Base-by-base conservation (phyloP, 352 stramenopile genomes). In the Pythium phragmitis region DNA sequence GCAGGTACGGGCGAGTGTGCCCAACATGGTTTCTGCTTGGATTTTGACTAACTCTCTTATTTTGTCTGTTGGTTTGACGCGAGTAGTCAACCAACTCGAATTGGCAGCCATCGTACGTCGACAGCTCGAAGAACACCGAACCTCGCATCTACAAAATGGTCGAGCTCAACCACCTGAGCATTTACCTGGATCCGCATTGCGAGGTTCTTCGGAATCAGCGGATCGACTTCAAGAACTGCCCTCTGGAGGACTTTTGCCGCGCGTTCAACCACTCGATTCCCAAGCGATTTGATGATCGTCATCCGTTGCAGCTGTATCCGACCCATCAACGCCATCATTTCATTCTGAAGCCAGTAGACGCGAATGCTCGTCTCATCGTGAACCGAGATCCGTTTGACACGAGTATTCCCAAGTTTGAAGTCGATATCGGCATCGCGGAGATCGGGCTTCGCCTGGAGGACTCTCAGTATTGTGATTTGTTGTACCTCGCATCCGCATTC, bases 91-190 rank as follows among this genome's bases (percentile, higher is more conserved):
- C 88, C 2, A 93, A 94, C 59, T 89, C 85, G 3, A 91, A 83
- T 46, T 96, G 88, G 88, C 86, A 94, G 59, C 83, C 85, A 2
- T 89, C 85, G 7, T 96, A 92, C 26, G 77, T 96, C 13, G 85
- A 96, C 47, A 82, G 74, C 7, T 75, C 76, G 2, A 91, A 90
- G 51, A 92, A 68, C 65, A 89, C 80, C 41, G 88, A 94, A 51
- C 83, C 86, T n/a, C 80, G 87, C 1, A 95, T 96, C 59, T 96
- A 92, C 62, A 96, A 96, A 67, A 90, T 87, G 57, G 78, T 96
- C 14, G 85, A 95, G 67, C 70, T 96, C 33, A 95, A 96, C 63
- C 88, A 96, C 47, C 64, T 96, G 39, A 94, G 86, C 28, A 73
- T 95, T 42, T 96, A 96, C 54, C 70, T 92, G 45, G 89, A 96